phyloP scores from a whole-genome alignment of 176 grass and related monocot species.

The Oryza glaberrima region DNA sequence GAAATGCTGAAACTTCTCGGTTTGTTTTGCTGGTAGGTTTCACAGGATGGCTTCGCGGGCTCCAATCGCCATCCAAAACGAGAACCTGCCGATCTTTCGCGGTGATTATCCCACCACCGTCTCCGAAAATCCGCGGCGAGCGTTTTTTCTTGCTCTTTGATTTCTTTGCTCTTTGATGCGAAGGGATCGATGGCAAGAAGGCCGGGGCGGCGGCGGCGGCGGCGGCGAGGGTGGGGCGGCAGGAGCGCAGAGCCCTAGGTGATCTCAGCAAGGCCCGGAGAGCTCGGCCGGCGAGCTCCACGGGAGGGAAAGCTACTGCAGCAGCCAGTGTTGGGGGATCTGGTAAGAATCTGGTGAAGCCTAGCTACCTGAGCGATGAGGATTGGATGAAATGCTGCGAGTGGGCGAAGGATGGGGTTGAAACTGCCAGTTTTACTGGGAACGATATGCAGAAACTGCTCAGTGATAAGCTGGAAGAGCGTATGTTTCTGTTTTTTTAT shows the following conservation, averaged over 20 bases:
- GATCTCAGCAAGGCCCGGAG: conserved; percentile 9
- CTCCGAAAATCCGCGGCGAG: neutral
- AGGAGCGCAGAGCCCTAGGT: conserved; percentile 22
- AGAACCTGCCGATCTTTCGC: conserved; percentile 31
- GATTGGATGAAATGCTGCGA: conserved; percentile 36
- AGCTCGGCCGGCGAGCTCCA: neutral
- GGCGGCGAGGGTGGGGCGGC: conserved; percentile 1
- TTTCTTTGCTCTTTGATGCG: neutral
- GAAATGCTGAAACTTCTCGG: neutral
- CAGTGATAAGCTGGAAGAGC: neutral
- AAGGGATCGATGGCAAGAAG: conserved; percentile 41
- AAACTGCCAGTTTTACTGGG: conserved; percentile 27
- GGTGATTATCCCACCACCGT: neutral
- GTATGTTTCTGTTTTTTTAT: conserved; percentile 2
- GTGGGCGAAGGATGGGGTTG: conserved; percentile 31
- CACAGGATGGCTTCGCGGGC: neutral
- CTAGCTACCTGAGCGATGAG: conserved; percentile 11
- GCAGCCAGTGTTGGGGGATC: neutral
- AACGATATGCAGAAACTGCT: conserved; percentile 30
- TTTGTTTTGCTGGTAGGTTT: neutral
- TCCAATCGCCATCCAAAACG: conserved; percentile 27
- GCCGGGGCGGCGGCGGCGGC: neutral
- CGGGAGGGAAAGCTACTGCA: neutral
- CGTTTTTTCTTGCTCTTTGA: neutral
- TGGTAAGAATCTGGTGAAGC: neutral